Percentiles rank a stretch among this genome's conserved stretches.
Evolutionary conservation across 2,329 filamentous ascomycete genomes (phyloP).

Genomic region (Fusarium solani-melongenae): DNA sequence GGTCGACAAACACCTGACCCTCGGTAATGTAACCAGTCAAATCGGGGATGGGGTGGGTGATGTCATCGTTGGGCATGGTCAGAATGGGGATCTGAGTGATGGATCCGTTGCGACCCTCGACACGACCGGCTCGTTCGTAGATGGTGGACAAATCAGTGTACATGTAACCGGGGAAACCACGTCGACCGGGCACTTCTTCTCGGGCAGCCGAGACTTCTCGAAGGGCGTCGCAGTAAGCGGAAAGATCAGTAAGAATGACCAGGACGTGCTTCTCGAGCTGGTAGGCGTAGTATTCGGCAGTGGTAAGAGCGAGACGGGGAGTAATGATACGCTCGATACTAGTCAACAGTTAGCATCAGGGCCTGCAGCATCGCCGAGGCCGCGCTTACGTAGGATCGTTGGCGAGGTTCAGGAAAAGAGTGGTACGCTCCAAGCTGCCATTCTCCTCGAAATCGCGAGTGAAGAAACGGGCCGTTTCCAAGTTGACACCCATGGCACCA

Average conservation of each 20-base stretch:
- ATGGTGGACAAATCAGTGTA: conserved; percentile 99
- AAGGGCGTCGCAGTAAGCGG: conserved; percentile 97
- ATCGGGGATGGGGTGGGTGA: conserved; percentile 98
- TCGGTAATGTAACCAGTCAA: conserved; percentile 99
- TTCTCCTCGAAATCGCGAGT: conserved; percentile 99
- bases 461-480: conserved; percentile 99
- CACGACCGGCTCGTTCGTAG: conserved; percentile 98
- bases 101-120: conserved; percentile 94
- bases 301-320: conserved; percentile 95
- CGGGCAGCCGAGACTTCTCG: conserved; percentile 98
- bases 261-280: conserved; percentile 99
- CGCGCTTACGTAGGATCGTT: conserved; percentile 94
- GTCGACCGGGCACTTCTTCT: conserved; percentile 98
- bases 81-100: conserved; percentile 99
- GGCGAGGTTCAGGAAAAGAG: conserved; percentile 97
- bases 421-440: conserved; percentile 96
- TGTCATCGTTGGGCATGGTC: conserved; percentile 99
- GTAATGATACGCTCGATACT: conserved; percentile 99
- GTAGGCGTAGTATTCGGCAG: conserved; percentile 99
- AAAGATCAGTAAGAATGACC: conserved; percentile 97
- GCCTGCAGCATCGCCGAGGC: not conserved
- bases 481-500: conserved; percentile 99
- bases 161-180: conserved; percentile 99
- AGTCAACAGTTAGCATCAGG: conserved; percentile 21
- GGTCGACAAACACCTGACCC: conserved; percentile 97